These are phyloP conservation scores for Ganoderma leucocontextum DNA, from an alignment of 1,284 basidiomycete genomes.

Conservation along the genomic window DNA sequence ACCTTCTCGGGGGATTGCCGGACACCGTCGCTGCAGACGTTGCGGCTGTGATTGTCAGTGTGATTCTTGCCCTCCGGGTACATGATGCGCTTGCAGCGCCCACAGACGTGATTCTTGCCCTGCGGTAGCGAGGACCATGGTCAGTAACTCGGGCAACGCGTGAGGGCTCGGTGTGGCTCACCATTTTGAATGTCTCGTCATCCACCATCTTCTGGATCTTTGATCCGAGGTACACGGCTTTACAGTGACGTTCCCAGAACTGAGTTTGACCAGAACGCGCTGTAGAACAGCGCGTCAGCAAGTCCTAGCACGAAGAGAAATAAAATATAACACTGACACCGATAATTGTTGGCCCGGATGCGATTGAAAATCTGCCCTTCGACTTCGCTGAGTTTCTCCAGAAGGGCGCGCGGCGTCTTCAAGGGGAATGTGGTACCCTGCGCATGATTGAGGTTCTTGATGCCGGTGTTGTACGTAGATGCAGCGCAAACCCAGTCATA, in stretches of 20 bases:
- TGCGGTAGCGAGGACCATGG: neutral
- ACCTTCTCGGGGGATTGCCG: neutral
- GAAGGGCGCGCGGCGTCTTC: neutral
- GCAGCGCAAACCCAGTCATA: conserved; percentile 22
- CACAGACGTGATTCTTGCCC: neutral
- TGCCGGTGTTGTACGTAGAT: conserved; percentile 3
- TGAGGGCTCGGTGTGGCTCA: too few relatives aligned
- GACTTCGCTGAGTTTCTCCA: conserved; percentile 7
- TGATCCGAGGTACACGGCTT: neutral
- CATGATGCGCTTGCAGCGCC: neutral
- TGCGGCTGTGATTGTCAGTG: neutral
- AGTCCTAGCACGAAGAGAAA: too few relatives aligned
- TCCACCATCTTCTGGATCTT: conserved; percentile 3
- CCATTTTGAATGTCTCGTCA: neutral
- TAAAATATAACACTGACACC: neutral
- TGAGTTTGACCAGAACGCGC: neutral
- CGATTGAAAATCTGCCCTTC: neutral
- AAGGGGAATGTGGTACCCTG: neutral
- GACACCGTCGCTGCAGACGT: neutral
- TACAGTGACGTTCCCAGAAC: neutral
- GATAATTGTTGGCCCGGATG: neutral
- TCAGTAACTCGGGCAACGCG: too few relatives aligned
- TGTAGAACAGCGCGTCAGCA: neutral
- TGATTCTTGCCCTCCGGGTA: neutral
- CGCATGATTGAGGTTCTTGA: neutral